Base-by-base conservation (phyloP, 345 rosid species). In the Pugionium cornutum region DNA sequence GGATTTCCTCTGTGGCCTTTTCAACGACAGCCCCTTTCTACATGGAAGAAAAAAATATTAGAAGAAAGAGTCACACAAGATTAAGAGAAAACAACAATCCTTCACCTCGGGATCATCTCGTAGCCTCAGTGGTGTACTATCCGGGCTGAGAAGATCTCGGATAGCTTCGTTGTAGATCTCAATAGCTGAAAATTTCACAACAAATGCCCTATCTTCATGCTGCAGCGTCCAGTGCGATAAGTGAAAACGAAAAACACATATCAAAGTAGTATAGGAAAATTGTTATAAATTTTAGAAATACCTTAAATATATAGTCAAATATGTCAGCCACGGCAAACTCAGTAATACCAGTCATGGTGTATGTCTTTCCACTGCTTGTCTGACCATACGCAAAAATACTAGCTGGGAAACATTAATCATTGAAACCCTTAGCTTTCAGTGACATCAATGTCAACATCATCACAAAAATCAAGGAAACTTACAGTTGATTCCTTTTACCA, bases 371-470 rank as follows among this genome's bases (percentile, higher is more conserved):
- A 18, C 18, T 18, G 18, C 97, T 88, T 30, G 99, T 94, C 81
- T 94, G 97, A 40, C 99, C 99, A 80, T 94, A 94, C 4, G 99
- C 99, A 72, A 94, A 94, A 34, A 94, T 84, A 73, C 89, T 90
- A 42, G 99, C 99, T 94, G 89, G 52, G 36, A 48, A 46, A 65
- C 41, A 51, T 10, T 73, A 62, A 29, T 33, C 42, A 45, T 9
- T 57, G 4, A 58, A 29, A 36, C 32, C 57, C 1, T 70, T 58
- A 36, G 43, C 62, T 9, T 58, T 33, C 4, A n/a, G 10, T 58
- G 59, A 1, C 10, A 59, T 60, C 9, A 0, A 73, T 35, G 4
- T 43, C n/a, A 31, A 47, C 25, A 1, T 49, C 30, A 60, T 35
- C 33, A 50, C 45, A 57, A 48, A 7, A 57, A 36, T 70, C 30